Evolutionary conservation across 345 rosid genomes (phyloP), one percentile per base, ranked within the genome.

Genomic region (Camelina sativa): DNA sequence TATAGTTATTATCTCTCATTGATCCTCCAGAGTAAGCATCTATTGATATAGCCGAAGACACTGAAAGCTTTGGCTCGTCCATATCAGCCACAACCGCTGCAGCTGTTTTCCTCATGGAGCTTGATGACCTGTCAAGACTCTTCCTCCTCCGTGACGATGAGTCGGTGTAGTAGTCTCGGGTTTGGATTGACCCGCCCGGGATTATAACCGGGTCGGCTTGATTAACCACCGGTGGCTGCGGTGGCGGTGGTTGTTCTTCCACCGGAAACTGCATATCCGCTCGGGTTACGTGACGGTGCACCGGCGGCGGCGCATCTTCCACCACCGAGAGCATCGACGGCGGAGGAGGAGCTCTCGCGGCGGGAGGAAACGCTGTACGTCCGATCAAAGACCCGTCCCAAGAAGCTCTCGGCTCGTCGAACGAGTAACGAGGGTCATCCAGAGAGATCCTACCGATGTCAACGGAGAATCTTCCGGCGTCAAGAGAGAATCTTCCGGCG

Each of bases 381-480:
- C 98, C 99, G 5, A 87, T 90, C 79, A 91, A 52, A 75, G 94
- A 86, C 5, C 99, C 98, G 44, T 96, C 99, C 97, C 99, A 92
- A 0, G 97, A 90, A 69, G 98, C 99, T 67, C 98, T 84, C 0
- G 99, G 98, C 85, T 92, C 98, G 50, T 95, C 99, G 30, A 92
- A 86, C 1, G 98, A 90, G 82, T 86, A 87, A 34, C 99, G 84
- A 17, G 98, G 88, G 48, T 96, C 97, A 67, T 95, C 99, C 3
- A 82, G 65, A 8, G 85, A 82, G 30, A 77, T 73, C 62, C 84
- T 69, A 5, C 81, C 81, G 79, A 85, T 74, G 1, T 79, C 82
- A 10, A 79, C 78, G 13, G 82, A 79, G 72, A 79, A 73, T 64
- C 82, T 79, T 11, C 82, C 82, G 51, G 92, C 96, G 75, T 91